These are phyloP conservation scores for Venturia effusa DNA, from an alignment of 2,329 filamentous ascomycete genomes.

Conservation along the genomic window DNA sequence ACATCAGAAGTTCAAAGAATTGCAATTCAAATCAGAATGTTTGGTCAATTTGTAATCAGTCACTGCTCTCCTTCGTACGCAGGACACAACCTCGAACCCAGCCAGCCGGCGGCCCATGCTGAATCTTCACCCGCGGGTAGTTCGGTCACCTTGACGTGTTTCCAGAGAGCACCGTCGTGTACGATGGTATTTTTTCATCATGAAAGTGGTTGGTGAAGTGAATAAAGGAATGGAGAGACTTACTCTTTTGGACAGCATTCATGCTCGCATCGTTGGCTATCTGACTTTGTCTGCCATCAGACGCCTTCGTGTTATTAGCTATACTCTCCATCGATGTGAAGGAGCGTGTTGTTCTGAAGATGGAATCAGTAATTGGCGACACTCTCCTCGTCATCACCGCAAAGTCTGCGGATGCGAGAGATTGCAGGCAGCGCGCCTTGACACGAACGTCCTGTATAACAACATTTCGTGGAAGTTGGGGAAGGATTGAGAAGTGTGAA, in stretches of 20 bases:
- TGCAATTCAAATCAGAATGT: not conserved
- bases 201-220: not conserved
- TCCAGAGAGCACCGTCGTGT: not conserved
- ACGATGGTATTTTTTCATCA: not conserved
- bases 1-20: not conserved
- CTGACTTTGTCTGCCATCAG: no score
- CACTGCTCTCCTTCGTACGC: not conserved
- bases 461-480: not conserved
- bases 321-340: not conserved
- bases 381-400: not conserved
- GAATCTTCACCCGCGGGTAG: not conserved
- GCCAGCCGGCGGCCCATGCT: not conserved
- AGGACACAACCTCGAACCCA: not conserved
- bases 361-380: not conserved
- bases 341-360: not conserved
- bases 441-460: not conserved
- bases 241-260: not conserved
- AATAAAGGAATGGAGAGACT: not conserved
- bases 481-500: not conserved
- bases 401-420: not conserved
- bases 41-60: not conserved
- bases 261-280: no score
- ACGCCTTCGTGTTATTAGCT: not conserved
- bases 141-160: not conserved
- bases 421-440: not conserved